A percentile compares a stretch with the other conserved stretches of the same genome.
phyloP scores from a whole-genome alignment of 2,329 filamentous ascomycete species.

The Zymoseptoria ardabiliae region DNA sequence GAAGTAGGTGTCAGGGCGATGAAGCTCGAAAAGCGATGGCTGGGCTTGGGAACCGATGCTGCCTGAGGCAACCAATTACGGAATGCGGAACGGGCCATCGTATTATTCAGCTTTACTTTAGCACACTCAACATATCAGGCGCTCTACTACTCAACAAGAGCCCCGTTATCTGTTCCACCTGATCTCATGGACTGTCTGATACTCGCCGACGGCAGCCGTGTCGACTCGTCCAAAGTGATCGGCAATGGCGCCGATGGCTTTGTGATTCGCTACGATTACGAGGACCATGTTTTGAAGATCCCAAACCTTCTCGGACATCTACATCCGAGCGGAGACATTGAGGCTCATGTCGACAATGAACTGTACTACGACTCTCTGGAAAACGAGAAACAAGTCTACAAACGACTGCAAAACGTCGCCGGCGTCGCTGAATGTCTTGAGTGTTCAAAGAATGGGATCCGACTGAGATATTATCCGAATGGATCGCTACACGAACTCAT shows the following conservation, averaged over 20 bases:
- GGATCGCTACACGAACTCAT: conserved; percentile 10
- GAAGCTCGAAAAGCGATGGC: no score
- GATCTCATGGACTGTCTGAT: conserved; percentile 5
- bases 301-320: conserved; percentile 7
- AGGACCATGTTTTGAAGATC: conserved; percentile 8
- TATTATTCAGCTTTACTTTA: no score
- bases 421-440: conserved; percentile 9
- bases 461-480: conserved; percentile 8
- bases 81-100: no score
- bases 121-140: no score
- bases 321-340: conserved; percentile 5
- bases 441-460: conserved; percentile 9
- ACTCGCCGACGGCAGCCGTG: conserved; percentile 9
- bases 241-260: conserved; percentile 10
- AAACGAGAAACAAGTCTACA: conserved; percentile 11
- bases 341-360: conserved; percentile 6
- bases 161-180: not conserved
- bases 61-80: no score
- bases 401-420: conserved; percentile 8
- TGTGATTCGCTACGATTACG: conserved; percentile 3
- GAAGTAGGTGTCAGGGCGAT: no score
- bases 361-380: conserved; percentile 7
- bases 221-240: conserved; percentile 8
- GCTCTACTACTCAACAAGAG: not conserved
- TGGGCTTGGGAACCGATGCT: no score